Base-by-base conservation (phyloP, 306 rosid species). In the Canavalia gladiata region DNA sequence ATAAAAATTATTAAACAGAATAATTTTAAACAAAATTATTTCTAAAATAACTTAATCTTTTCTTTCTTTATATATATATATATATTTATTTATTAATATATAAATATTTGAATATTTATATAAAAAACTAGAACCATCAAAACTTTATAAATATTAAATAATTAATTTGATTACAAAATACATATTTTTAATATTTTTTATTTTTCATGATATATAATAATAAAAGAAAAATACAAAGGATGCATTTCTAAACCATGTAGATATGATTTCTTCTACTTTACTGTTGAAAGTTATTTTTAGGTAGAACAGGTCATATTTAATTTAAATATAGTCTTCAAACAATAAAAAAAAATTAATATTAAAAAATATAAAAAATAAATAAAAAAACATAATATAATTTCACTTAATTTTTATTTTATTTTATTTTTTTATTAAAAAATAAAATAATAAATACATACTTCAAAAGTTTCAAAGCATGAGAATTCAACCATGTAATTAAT, bases 271-370 rank as follows among this genome's bases (percentile, higher is more conserved):
- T 60, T 60, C 67, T 25, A 33, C 67, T 60, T 60, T 60, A 60
- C 67, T 60, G 4, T 33, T 60, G 67, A 4, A 25, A 12, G 9
- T 63, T 63, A 62, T 34, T 63, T 63, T 34, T 29, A 63, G 5
- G 45, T 35, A 46, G 68, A 46, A 63, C 29, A 63, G n/a, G 46
- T 63, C 68, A 63, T 34, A 45, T 13, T 63, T 63, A 9, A 63
- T 63, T 35, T 34, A 11, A 62, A 62, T 62, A 62, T 62, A 33
- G 28, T 52, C 29, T 6, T 9, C 57, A 11, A 52, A n/a, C 29
- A 12, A 52, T 18, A 18, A 18, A 18, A 18, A 18, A 18, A 18
- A 18, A 0, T 18, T 18, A 18, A 18, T 18, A 13, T 52, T 2
- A 31, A 59, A 9, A 3, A 34, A 3, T 1, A 58, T 58, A 1